Percentiles rank a stretch among this genome's conserved stretches.
phyloP scores from a whole-genome alignment of 441 rosid genomes.

The Syzygium syzygioides region DNA sequence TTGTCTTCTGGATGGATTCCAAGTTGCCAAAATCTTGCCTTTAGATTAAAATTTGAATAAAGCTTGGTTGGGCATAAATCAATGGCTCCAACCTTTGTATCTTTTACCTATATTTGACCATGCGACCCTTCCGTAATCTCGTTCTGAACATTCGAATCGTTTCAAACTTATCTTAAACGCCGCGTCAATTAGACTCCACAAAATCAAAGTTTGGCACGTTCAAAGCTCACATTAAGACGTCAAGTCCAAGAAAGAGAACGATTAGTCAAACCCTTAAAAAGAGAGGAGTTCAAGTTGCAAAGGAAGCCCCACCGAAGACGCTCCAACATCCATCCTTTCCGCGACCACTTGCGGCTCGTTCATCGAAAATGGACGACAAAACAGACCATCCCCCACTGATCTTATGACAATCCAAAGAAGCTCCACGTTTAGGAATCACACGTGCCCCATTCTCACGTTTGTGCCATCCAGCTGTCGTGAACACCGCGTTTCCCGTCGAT shows the following conservation, averaged over 20 bases:
- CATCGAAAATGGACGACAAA: not conserved
- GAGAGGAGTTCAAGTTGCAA: not conserved
- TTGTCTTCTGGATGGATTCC: too few species aligned
- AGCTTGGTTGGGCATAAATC: not conserved
- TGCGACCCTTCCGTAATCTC: not conserved
- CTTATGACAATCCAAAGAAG: too few species aligned
- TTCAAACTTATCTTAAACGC: fast-evolving
- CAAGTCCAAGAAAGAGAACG: not conserved
- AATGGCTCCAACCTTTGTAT: not conserved
- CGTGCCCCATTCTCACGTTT: not conserved
- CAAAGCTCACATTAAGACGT: not conserved
- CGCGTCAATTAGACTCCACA: not conserved
- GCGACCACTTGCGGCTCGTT: not conserved
- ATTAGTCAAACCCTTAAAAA: not conserved
- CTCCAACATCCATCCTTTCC: not conserved
- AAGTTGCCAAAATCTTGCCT: too few species aligned
- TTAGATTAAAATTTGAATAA: too few species aligned
- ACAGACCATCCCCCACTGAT: not conserved
- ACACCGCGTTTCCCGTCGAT: not conserved
- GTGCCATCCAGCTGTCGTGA: not conserved
- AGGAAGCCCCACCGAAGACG: not conserved
- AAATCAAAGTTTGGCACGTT: not conserved
- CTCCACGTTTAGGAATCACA: too few species aligned
- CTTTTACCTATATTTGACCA: not conserved
- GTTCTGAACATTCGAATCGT: too few species aligned